Evolutionary conservation across 202 grass and related monocot genomes (phyloP).

Genomic region (Cymbopogon flexuosus): DNA sequence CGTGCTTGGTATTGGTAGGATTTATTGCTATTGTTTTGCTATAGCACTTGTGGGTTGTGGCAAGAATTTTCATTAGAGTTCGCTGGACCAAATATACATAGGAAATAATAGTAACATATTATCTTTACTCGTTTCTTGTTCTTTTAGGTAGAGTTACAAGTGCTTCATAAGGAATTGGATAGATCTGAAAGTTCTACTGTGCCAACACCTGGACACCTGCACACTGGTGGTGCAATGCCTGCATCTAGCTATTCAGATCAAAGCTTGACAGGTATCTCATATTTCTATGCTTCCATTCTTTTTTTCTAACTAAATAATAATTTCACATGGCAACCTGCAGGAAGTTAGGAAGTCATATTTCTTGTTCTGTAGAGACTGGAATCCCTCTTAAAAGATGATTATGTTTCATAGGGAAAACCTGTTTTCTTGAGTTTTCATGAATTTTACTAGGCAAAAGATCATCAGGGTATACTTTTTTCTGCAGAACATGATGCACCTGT

Average conservation of each 20-base stretch:
- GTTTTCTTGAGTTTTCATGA: neutral
- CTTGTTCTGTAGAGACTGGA: neutral
- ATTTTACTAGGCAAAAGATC: neutral
- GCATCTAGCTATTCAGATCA: slow-evolving; percentile 16
- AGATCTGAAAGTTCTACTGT: slow-evolving; percentile 16
- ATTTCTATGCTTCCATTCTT: slow-evolving; percentile 7
- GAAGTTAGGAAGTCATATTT: slow-evolving; percentile 7
- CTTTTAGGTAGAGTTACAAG: slow-evolving; percentile 30
- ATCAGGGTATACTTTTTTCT: slow-evolving; percentile 4
- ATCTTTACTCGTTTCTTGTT: neutral
- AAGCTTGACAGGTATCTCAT: slow-evolving; percentile 31
- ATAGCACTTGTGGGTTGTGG: neutral
- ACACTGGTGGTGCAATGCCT: slow-evolving; percentile 3
- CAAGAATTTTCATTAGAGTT: neutral
- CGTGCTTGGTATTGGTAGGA: neutral
- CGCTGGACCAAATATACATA: neutral
- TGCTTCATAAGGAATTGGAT: slow-evolving; percentile 1
- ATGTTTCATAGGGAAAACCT: neutral
- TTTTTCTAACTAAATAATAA: neutral
- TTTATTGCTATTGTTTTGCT: neutral
- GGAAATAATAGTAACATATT: neutral
- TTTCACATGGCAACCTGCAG: neutral
- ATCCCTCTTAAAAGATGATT: neutral
- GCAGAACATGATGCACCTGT: slow-evolving; percentile 12
- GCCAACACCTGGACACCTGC: neutral